phyloP scores from a whole-genome alignment of 805 yeast genomes.

The Saturnispora ahearnii region DNA sequence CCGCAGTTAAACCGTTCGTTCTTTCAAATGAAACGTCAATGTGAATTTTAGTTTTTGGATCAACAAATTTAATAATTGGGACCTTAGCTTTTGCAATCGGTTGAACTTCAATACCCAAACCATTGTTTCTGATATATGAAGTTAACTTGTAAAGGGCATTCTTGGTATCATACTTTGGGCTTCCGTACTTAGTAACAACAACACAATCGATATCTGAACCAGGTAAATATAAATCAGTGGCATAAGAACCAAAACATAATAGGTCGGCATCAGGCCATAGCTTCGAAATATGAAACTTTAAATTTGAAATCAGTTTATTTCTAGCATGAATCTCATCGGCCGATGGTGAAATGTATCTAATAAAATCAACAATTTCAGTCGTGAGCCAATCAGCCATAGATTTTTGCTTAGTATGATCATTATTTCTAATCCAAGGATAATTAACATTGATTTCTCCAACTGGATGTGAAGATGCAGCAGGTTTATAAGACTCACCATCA shows the following conservation, averaged over 20 bases:
- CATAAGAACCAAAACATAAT: constrained; percentile 87
- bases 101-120: constrained; percentile 64
- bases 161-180: constrained; percentile 46
- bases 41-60: constrained; percentile 57
- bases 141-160: constrained; percentile 65
- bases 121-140: constrained; percentile 50
- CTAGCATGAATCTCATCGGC: constrained; percentile 60
- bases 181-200: constrained; percentile 50
- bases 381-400: constrained; percentile 85
- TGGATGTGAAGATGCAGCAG: constrained; percentile 21
- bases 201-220: constrained; percentile 97
- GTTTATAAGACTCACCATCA: constrained; percentile 24
- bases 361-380: constrained; percentile 75
- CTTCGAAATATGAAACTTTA: constrained; percentile 41
- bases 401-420: constrained; percentile 65
- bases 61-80: constrained; percentile 88
- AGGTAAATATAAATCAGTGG: constrained; percentile 87
- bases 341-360: constrained; percentile 79
- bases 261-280: constrained; percentile 76
- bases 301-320: constrained; percentile 50
- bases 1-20: constrained; percentile 74
- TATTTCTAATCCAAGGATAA: constrained; percentile 71
- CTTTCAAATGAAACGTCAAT: constrained; percentile 89
- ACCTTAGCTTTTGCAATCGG: constrained; percentile 87
- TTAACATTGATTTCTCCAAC: constrained; percentile 27